phyloP scores from a whole-genome alignment of 2,329 filamentous ascomycete genomes.

The Setomelanomma holmii region DNA sequence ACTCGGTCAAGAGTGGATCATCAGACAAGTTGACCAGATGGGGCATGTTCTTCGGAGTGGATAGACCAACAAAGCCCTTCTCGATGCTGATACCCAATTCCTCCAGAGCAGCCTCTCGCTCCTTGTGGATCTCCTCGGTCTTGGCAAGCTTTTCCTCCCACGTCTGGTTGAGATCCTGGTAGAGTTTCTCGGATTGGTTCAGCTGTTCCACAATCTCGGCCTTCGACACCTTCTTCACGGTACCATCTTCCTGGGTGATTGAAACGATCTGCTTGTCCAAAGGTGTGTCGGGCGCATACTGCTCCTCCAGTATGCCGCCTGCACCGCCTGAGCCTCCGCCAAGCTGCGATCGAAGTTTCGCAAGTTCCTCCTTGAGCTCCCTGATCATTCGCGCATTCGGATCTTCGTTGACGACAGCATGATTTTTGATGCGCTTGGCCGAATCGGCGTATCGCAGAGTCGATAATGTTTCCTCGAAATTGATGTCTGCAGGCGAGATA shows the following conservation, averaged over 20 bases:
- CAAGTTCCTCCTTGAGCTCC: conserved; percentile 93
- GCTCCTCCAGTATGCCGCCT: conserved; percentile 66
- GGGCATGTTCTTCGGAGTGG: conserved; percentile 98
- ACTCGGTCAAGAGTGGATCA: conserved; percentile 86
- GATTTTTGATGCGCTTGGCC: conserved; percentile 99
- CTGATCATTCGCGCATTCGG: conserved; percentile 98
- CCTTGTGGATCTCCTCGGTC: conserved; percentile 97
- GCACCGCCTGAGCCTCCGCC: conserved; percentile 48
- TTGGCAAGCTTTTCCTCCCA: conserved; percentile 97
- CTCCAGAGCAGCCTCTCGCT: conserved; percentile 91
- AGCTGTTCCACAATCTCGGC: conserved; percentile 97
- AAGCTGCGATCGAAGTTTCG: conserved; percentile 84
- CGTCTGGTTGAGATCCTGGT: conserved; percentile 95
- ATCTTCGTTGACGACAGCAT: conserved; percentile 98
- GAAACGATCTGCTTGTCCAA: conserved; percentile 96
- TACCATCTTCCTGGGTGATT: conserved; percentile 84
- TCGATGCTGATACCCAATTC: conserved; percentile 98
- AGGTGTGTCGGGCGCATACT: conserved; percentile 91
- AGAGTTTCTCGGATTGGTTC: conserved; percentile 93
- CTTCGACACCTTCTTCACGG: conserved; percentile 94
- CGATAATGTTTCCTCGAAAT: conserved; percentile 96
- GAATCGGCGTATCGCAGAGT: conserved; percentile 96
- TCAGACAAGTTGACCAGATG: conserved; percentile 94
- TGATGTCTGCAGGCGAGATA: conserved; percentile 97
- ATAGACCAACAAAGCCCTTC: conserved; percentile 94